Conservation (phyloP, 495 filamentous ascomycete genomes). For the Aspergillus incahuasiensis region DNA sequence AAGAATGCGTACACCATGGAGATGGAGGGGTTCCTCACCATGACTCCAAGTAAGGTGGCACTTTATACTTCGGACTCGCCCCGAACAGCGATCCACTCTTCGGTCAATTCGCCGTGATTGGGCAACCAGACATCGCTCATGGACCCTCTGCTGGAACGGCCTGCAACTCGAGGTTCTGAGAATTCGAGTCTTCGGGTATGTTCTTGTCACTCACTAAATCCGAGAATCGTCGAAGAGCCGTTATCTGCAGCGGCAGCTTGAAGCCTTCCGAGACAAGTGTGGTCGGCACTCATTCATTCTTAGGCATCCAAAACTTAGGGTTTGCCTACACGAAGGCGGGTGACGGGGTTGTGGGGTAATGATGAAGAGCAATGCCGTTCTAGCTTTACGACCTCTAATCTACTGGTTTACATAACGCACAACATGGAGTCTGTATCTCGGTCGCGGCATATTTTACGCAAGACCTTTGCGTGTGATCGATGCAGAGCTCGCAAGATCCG, state of each 20-base stretch:
- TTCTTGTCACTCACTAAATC: too few species aligned
- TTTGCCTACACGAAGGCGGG: too few species aligned
- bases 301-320: too few species aligned
- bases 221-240: too few species aligned
- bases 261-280: too few species aligned
- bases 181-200: too few species aligned
- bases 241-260: too few species aligned
- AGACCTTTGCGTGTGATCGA: constrained; percentile 19
- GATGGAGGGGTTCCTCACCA: not conserved
- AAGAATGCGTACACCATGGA: too few species aligned
- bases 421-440: constrained; percentile 5
- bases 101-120: constrained; percentile 3
- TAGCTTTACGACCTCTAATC: not conserved
- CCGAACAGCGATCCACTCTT: constrained; percentile 1
- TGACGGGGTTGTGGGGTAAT: not conserved
- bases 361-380: not conserved
- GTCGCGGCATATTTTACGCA: constrained; percentile 16
- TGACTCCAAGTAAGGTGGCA: not conserved
- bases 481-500: constrained; percentile 22
- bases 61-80: constrained; percentile 1
- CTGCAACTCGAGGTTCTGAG: not conserved
- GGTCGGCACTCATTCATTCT: too few species aligned
- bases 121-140: too few species aligned
- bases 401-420: not conserved
- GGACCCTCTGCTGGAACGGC: not conserved